phyloP scores from a whole-genome alignment of 257 asterid species.

The Plectranthus barbatus region DNA sequence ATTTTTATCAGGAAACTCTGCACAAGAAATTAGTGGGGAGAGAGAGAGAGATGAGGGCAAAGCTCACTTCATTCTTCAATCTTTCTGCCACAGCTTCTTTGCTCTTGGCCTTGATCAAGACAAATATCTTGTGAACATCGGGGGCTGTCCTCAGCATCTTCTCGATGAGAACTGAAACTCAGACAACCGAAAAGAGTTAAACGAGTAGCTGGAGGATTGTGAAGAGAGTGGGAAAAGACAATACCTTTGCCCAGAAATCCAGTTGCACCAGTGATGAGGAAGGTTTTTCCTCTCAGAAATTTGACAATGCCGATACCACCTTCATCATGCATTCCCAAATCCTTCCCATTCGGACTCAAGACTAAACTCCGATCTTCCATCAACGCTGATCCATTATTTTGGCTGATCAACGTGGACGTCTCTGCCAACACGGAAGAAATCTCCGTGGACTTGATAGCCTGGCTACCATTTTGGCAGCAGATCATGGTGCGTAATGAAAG shows the following conservation, averaged over 20 bases:
- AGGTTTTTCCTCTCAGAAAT: conserved; percentile 47
- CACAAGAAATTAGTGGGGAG: neutral
- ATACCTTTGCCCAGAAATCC: conserved; percentile 73
- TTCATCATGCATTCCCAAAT: conserved; percentile 38
- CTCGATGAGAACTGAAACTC: conserved; percentile 70
- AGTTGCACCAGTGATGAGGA: conserved; percentile 67
- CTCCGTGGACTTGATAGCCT: conserved; percentile 39
- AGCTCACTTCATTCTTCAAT: conserved; percentile 60
- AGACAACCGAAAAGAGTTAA: neutral
- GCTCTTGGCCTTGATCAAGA: conserved; percentile 76
- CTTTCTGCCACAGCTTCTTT: conserved; percentile 62
- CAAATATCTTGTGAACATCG: conserved; percentile 64
- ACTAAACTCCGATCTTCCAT: conserved; percentile 38
- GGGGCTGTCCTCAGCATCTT: conserved; percentile 79
- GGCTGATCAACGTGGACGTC: conserved; percentile 34
- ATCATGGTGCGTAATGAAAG: conserved; percentile 15
- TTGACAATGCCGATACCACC: conserved; percentile 65
- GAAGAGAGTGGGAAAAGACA: neutral
- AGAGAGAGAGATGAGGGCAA: neutral
- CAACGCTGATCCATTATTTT: conserved; percentile 30
- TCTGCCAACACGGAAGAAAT: conserved; percentile 53
- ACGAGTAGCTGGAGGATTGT: neutral
- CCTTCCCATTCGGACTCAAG: conserved; percentile 52
- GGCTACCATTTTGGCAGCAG: conserved; percentile 43
- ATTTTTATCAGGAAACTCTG: neutral